Conservation (phyloP, 495 filamentous ascomycete genomes). For the Penicillium robsamsonii region DNA sequence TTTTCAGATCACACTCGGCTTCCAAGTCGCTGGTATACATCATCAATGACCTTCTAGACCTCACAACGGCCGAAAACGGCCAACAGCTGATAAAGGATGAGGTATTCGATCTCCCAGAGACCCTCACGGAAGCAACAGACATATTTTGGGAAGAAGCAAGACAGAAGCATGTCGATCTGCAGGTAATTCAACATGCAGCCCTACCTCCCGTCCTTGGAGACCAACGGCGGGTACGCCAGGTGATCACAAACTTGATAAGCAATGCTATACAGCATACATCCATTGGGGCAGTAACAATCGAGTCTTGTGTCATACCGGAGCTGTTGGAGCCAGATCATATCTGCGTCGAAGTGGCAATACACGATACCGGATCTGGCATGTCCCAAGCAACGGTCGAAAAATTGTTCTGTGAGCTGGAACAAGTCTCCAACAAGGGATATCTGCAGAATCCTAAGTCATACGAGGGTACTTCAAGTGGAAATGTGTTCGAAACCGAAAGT, state of each 20-base stretch:
- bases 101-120: slow-evolving; percentile 67
- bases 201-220: slow-evolving; percentile 86
- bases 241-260: slow-evolving; percentile 73
- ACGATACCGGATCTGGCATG: slow-evolving; percentile 83
- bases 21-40: slow-evolving; percentile 91
- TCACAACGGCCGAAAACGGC: slow-evolving; percentile 84
- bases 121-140: slow-evolving; percentile 71
- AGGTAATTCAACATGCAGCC: slow-evolving; percentile 64
- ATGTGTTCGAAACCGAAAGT: slow-evolving; percentile 25
- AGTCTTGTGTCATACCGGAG: slow-evolving; percentile 54
- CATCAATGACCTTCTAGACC: slow-evolving; percentile 87
- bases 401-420: slow-evolving; percentile 81
- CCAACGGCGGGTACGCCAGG: slow-evolving; percentile 75
- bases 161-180: slow-evolving; percentile 67
- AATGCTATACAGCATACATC: slow-evolving; percentile 82
- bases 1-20: slow-evolving; percentile 81
- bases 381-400: slow-evolving; percentile 66
- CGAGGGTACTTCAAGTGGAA: slow-evolving; percentile 13
- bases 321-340: slow-evolving; percentile 40
- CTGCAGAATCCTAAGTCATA: slow-evolving; percentile 34
- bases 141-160: slow-evolving; percentile 71
- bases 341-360: slow-evolving; percentile 69
- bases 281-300: slow-evolving; percentile 64
- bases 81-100: slow-evolving; percentile 75
- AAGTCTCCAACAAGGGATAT: slow-evolving; percentile 65